These are phyloP conservation scores for Phialophora expanda DNA, from an alignment of 2,329 filamentous ascomycete genomes.

Conservation along the genomic window DNA sequence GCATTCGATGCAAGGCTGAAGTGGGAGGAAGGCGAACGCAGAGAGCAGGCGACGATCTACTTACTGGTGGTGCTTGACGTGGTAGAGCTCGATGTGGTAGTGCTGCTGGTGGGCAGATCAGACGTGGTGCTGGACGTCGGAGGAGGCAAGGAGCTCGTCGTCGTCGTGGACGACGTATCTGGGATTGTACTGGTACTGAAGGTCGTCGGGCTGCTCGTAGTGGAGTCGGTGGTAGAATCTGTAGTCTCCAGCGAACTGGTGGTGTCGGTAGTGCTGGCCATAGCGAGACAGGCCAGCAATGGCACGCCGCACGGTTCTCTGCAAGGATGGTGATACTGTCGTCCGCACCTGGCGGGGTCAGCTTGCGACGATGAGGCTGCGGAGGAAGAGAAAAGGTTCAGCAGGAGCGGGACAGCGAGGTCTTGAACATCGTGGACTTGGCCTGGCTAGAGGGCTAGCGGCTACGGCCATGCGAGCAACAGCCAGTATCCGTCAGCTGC, in stretches of 20 bases:
- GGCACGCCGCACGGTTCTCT: slow-evolving; percentile 18
- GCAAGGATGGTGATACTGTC: slow-evolving; percentile 4
- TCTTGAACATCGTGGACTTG: slow-evolving; percentile 20
- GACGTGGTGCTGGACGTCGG: slow-evolving; percentile 8
- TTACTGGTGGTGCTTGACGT: slow-evolving; percentile 22
- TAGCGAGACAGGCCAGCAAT: slow-evolving; percentile 21
- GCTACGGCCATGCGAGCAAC: neutral
- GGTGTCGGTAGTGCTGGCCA: slow-evolving; percentile 21
- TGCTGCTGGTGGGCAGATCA: neutral
- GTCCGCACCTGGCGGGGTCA: slow-evolving; percentile 14
- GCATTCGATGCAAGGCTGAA: slow-evolving; percentile 19
- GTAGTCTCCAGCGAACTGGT: slow-evolving; percentile 9
- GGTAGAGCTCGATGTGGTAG: slow-evolving; percentile 7
- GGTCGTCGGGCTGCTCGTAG: slow-evolving; percentile 15
- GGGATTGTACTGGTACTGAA: slow-evolving; percentile 9
- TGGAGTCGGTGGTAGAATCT: neutral
- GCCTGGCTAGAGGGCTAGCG: slow-evolving; percentile 6
- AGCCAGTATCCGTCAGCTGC: slow-evolving; percentile 5
- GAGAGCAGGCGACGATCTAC: slow-evolving; percentile 17
- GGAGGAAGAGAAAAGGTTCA: slow-evolving; percentile 19
- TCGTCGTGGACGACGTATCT: slow-evolving; percentile 11
- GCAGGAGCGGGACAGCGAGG: slow-evolving; percentile 27
- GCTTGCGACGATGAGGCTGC: slow-evolving; percentile 27
- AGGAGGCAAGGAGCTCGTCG: slow-evolving; percentile 1
- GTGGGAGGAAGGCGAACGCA: slow-evolving; percentile 7